phyloP scores from a whole-genome alignment of 495 filamentous ascomycete species.

The Lophiotrema nucula region DNA sequence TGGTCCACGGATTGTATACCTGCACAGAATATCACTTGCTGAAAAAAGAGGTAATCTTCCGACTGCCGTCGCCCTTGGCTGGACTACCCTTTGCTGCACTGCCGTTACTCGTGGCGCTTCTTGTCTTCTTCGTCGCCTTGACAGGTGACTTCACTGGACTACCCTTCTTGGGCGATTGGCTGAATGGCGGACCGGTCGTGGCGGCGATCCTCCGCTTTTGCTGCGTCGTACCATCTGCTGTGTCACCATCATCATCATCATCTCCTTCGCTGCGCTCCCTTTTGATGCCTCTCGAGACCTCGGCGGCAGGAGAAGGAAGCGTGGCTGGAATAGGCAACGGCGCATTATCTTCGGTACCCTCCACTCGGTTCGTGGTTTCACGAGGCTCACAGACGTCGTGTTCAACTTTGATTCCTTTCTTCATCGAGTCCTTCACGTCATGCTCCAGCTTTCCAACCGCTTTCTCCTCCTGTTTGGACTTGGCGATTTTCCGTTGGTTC shows the following conservation, averaged over 20 bases:
- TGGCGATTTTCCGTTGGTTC: slow-evolving; percentile 49
- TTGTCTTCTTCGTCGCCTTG: slow-evolving; percentile 49
- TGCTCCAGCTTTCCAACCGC: slow-evolving; percentile 25
- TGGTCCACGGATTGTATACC: slow-evolving; percentile 2
- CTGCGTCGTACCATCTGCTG: slow-evolving; percentile 33
- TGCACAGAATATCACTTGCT: slow-evolving; percentile 48
- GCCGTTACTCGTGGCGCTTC: slow-evolving; percentile 51
- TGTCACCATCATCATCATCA: slow-evolving; percentile 29
- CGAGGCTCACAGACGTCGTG: slow-evolving; percentile 44
- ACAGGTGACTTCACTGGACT: slow-evolving; percentile 42
- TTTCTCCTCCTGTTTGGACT: slow-evolving; percentile 27
- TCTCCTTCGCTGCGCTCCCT: slow-evolving; percentile 51
- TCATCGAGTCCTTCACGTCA: slow-evolving; percentile 36
- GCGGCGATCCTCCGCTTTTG: slow-evolving; percentile 25
- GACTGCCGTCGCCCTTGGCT: slow-evolving; percentile 59
- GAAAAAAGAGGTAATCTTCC: slow-evolving; percentile 87
- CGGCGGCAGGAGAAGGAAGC: too few species aligned
- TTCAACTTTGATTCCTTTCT: slow-evolving; percentile 37
- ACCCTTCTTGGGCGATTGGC: slow-evolving; percentile 20
- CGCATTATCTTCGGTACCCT: slow-evolving; percentile 51
- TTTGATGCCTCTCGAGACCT: slow-evolving; percentile 47
- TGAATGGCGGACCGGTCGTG: background rate
- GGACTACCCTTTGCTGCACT: slow-evolving; percentile 44
- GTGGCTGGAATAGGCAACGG: slow-evolving; percentile 43
- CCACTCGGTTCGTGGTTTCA: slow-evolving; percentile 44